These are phyloP conservation scores for Neurospora crassa DNA, from an alignment of 2,329 filamentous ascomycete genomes.

Conservation along the genomic window DNA sequence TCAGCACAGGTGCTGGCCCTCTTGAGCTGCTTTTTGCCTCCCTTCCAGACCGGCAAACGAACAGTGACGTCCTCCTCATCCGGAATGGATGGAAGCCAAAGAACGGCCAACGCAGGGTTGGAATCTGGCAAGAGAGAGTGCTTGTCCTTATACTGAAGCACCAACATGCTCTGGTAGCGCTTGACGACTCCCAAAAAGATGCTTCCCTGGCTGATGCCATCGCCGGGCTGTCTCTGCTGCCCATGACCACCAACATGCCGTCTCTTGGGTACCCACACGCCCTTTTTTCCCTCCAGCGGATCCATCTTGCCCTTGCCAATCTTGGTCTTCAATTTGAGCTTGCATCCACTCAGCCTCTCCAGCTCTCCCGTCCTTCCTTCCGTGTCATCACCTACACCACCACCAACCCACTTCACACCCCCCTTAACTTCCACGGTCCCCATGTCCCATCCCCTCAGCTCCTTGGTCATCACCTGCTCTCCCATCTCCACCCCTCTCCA, in stretches of 20 bases:
- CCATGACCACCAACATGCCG: conserved; percentile 12
- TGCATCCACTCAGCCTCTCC: conserved; percentile 7
- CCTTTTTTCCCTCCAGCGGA: conserved; percentile 25
- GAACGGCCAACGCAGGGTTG: conserved; percentile 50
- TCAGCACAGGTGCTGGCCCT: conserved; percentile 25
- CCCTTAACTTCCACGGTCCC: conserved; percentile 59
- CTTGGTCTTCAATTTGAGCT: conserved; percentile 21
- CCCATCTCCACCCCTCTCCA: conserved; percentile 62
- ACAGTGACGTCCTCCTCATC: conserved; percentile 56
- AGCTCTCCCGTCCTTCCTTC: conserved; percentile 9
- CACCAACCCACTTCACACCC: conserved; percentile 30
- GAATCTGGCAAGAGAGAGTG: conserved; percentile 38
- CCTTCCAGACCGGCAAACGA: conserved; percentile 56
- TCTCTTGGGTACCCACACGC: conserved; percentile 45
- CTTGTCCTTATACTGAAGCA: conserved; percentile 51
- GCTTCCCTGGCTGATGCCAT: conserved; percentile 24
- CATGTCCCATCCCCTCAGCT: conserved; percentile 59
- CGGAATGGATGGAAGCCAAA: conserved; percentile 60
- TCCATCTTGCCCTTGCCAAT: conserved; percentile 48
- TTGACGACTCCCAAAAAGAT: conserved; percentile 48
- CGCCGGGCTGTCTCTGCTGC: neutral
- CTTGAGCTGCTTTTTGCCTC: conserved; percentile 41
- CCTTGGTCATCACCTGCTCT: conserved; percentile 47
- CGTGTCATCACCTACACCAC: conserved; percentile 31
- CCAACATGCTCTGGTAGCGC: conserved; percentile 47